Percentiles rank a stretch among this genome's conserved stretches.
Conservation (phyloP, 176 grass and related monocot species). For the Lolium multiflorum region DNA sequence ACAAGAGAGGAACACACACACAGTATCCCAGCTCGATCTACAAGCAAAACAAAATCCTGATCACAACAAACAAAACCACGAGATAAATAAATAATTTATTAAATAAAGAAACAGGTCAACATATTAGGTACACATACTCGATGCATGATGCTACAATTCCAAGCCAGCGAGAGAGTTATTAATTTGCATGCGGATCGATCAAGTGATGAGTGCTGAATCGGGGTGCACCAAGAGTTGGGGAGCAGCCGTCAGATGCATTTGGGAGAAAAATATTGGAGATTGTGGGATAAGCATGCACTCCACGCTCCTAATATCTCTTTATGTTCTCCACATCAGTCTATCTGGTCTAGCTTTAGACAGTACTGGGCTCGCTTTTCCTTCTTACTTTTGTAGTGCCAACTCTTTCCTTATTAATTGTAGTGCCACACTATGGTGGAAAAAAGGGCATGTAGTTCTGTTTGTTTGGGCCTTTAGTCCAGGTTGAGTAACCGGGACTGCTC, state of each 20-base stretch:
- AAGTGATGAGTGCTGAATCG: slow-evolving; percentile 61
- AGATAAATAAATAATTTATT: neutral
- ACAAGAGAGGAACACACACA: neutral
- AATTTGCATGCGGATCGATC: neutral
- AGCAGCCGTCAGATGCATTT: neutral
- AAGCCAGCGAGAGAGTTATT: neutral
- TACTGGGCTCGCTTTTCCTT: no score
- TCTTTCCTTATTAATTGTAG: no score
- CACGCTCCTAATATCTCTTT: slow-evolving; percentile 46
- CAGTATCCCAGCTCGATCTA: neutral
- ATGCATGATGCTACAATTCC: neutral
- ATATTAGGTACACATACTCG: slow-evolving; percentile 3
- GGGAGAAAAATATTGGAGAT: slow-evolving; percentile 20
- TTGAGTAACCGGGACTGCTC: no score
- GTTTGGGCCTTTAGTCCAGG: no score
- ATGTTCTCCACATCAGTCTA: no score
- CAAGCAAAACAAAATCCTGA: neutral
- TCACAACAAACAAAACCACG: neutral
- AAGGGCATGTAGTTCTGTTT: no score
- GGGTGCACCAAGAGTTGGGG: slow-evolving; percentile 24
- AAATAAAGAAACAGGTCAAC: neutral
- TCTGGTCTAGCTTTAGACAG: no score
- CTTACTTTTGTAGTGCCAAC: no score
- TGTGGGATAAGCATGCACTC: slow-evolving; percentile 48
- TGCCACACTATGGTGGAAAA: no score